A percentile compares a stretch with the other conserved stretches of the same genome.
Evolutionary conservation across 805 yeast genomes (phyloP).

Genomic region (Yarrowia divulgata): DNA sequence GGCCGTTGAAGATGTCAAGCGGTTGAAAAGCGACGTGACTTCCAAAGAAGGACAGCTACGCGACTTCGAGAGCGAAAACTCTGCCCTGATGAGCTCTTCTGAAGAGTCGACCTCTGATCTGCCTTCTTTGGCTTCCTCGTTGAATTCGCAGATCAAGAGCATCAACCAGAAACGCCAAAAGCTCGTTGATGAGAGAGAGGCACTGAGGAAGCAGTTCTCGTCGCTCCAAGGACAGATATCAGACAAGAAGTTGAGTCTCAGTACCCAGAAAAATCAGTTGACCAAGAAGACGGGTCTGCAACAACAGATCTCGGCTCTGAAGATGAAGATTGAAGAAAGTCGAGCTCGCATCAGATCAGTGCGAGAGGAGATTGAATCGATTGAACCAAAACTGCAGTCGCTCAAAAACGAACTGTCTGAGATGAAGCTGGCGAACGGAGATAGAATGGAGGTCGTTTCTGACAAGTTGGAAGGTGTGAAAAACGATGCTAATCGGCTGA

Average conservation of each 20-base stretch:
- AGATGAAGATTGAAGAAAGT: slow-evolving; percentile 41
- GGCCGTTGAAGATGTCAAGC: slow-evolving; percentile 46
- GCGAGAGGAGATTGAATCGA: slow-evolving; percentile 39
- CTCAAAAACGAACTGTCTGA: slow-evolving; percentile 3
- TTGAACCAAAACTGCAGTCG: slow-evolving; percentile 7
- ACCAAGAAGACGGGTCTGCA: slow-evolving; percentile 52
- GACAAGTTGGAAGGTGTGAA: slow-evolving; percentile 13
- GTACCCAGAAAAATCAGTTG: slow-evolving; percentile 60
- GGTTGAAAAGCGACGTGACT: slow-evolving; percentile 39
- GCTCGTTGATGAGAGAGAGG: slow-evolving; percentile 56
- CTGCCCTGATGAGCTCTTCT: slow-evolving; percentile 41
- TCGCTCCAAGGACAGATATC: slow-evolving; percentile 59
- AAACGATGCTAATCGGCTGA: neutral
- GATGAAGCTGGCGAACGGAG: slow-evolving; percentile 45
- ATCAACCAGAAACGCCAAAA: slow-evolving; percentile 52
- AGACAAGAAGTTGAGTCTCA: slow-evolving; percentile 61
- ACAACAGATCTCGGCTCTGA: slow-evolving; percentile 23
- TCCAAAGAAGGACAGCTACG: slow-evolving; percentile 44
- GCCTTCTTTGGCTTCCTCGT: slow-evolving; percentile 48
- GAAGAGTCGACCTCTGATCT: slow-evolving; percentile 43
- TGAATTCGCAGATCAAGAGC: slow-evolving; percentile 53
- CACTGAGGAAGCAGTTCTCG: slow-evolving; percentile 54
- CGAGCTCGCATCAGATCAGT: slow-evolving; percentile 25
- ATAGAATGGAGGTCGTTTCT: slow-evolving; percentile 8
- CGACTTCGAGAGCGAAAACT: slow-evolving; percentile 42